These are phyloP conservation scores for Aphanocladium album DNA, from an alignment of 2,329 filamentous ascomycete species.

Conservation along the genomic window DNA sequence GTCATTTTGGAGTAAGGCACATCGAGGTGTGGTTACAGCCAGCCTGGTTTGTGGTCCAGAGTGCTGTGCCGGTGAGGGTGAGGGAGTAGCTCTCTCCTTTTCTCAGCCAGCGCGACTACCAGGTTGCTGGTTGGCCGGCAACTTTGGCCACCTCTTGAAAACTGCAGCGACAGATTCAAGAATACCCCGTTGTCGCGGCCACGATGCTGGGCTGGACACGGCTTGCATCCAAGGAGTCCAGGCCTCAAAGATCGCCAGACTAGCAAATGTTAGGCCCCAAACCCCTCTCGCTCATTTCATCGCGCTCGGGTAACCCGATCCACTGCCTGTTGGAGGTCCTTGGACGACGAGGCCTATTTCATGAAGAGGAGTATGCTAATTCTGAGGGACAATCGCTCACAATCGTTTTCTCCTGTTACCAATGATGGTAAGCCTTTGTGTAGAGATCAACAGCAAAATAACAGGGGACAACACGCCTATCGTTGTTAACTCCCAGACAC, in stretches of 20 bases:
- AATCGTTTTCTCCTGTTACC: too few relatives aligned
- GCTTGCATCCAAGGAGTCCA: not conserved
- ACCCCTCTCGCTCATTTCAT: not conserved
- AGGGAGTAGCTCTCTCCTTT: not conserved
- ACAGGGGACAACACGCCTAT: not conserved
- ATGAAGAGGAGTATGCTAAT: too few relatives aligned
- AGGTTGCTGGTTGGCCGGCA: not conserved
- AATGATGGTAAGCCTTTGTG: too few relatives aligned
- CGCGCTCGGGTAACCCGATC: not conserved
- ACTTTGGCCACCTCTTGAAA: not conserved
- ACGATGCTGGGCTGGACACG: not conserved
- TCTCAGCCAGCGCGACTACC: not conserved
- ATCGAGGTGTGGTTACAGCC: not conserved
- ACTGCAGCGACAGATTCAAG: too few relatives aligned
- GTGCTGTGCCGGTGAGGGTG: too few relatives aligned
- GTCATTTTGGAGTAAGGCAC: too few relatives aligned
- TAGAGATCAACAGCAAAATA: not conserved
- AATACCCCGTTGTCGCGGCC: too few relatives aligned
- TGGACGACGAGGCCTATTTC: too few relatives aligned
- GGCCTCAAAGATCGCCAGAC: not conserved
- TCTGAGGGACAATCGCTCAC: too few relatives aligned
- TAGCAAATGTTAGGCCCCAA: not conserved
- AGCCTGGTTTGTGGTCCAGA: not conserved
- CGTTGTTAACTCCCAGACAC: not conserved
- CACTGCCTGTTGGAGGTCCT: too few relatives aligned